phyloP scores from a whole-genome alignment of 192 early-diverging fungal species.

The Obelidium mucronatum region DNA sequence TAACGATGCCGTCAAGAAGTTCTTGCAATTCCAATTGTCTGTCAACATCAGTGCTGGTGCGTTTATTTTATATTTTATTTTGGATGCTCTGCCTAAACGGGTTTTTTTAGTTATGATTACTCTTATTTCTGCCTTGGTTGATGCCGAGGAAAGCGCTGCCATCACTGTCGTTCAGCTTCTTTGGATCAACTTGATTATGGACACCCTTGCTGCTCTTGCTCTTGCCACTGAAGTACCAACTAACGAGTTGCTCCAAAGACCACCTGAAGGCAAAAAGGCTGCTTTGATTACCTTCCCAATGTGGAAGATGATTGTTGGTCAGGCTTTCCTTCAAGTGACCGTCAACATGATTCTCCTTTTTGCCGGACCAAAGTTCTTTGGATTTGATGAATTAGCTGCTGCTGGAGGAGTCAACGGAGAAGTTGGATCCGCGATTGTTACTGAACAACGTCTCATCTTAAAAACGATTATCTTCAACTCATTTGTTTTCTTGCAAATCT shows the following conservation, averaged over 20 bases:
- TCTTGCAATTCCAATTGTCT: no score
- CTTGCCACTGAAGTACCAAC: conserved; percentile 91
- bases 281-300: conserved; percentile 84
- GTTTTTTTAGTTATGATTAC: conserved; percentile 63
- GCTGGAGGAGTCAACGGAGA: background rate
- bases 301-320: conserved; percentile 92
- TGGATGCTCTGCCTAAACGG: no score
- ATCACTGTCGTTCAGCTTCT: conserved; percentile 63
- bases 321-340: conserved; percentile 86
- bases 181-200: conserved; percentile 71
- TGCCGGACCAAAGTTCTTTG: conserved; percentile 21
- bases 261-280: conserved; percentile 75
- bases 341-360: conserved; percentile 68
- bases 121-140: conserved; percentile 52
- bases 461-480: conserved; percentile 90
- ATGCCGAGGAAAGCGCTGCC: conserved; percentile 55
- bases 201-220: conserved; percentile 64
- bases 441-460: no score
- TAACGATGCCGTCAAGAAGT: conserved; percentile 62
- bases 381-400: background rate
- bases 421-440: conserved; percentile 10
- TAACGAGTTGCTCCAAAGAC: conserved; percentile 78
- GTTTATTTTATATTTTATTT: no score
- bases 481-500: conserved; percentile 89
- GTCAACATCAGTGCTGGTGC: conserved; percentile 66